These are phyloP conservation scores for Mucor indicus DNA, from an alignment of 371 early-diverging fungal species.

Conservation along the genomic window DNA sequence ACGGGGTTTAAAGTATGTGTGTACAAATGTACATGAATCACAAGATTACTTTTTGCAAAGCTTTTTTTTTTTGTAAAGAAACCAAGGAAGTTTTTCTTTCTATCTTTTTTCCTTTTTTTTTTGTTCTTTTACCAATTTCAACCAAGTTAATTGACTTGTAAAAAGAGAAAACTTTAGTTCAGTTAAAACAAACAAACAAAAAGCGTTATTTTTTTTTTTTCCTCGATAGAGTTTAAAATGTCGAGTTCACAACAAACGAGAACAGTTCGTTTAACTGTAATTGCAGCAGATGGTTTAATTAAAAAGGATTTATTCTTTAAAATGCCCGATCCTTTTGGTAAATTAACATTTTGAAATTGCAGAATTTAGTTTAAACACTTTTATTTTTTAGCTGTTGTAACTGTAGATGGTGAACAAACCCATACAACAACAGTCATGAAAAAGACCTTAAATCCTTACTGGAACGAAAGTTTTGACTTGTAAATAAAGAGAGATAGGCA, in stretches of 20 bases:
- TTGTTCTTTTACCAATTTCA: too few species aligned
- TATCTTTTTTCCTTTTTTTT: too few species aligned
- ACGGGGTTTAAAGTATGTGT: too few species aligned
- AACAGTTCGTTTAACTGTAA: slow-evolving; percentile 59
- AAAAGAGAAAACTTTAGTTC: too few species aligned
- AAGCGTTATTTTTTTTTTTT: too few species aligned
- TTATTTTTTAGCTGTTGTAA: slow-evolving; percentile 71
- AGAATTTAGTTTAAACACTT: slow-evolving; percentile 1
- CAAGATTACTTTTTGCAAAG: too few species aligned
- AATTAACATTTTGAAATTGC: background rate
- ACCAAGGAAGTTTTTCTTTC: too few species aligned
- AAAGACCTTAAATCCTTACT: slow-evolving; percentile 78
- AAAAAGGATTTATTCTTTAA: slow-evolving; percentile 86
- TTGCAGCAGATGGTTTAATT: slow-evolving; percentile 90
- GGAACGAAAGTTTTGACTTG: slow-evolving; percentile 79
- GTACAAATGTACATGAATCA: too few species aligned
- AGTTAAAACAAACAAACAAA: too few species aligned
- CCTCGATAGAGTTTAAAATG: too few species aligned
- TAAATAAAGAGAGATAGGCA: slow-evolving; percentile 49
- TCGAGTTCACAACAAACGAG: slow-evolving; percentile 34
- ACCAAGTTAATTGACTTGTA: too few species aligned
- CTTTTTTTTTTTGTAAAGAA: too few species aligned
- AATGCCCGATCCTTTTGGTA: slow-evolving; percentile 67
- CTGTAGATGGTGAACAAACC: slow-evolving; percentile 89
- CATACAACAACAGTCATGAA: slow-evolving; percentile 80